These are phyloP conservation scores for Tolypocladium ophioglossoides DNA, from an alignment of 2,329 filamentous ascomycete genomes.

Conservation along the genomic window DNA sequence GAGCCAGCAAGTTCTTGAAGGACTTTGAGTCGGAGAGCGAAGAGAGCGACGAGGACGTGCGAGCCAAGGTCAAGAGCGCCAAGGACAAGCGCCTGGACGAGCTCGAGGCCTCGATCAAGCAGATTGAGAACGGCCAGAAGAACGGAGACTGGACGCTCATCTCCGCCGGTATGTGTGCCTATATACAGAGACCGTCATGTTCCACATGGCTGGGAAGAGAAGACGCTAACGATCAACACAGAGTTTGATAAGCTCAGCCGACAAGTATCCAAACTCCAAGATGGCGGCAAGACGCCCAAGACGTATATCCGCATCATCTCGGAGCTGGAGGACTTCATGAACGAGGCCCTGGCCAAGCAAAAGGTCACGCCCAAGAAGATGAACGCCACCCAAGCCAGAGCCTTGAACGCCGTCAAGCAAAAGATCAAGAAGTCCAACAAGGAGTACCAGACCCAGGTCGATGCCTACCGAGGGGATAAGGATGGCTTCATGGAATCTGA, in stretches of 20 bases:
- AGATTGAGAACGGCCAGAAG: conserved; percentile 94
- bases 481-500: conserved; percentile 81
- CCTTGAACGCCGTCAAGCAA: conserved; percentile 94
- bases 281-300: conserved; percentile 74
- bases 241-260: conserved; percentile 93
- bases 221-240: conserved; percentile 24
- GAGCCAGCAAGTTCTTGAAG: conserved; percentile 76
- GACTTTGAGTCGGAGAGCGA: conserved; percentile 64
- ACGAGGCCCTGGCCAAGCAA: conserved; percentile 88
- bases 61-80: conserved; percentile 86
- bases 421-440: conserved; percentile 99
- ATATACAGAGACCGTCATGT: neutral
- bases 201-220: too few species aligned
- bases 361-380: conserved; percentile 97
- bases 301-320: conserved; percentile 86
- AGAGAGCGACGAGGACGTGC: conserved; percentile 77
- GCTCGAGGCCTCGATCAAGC: conserved; percentile 76
- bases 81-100: conserved; percentile 97
- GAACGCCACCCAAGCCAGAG: conserved; percentile 90
- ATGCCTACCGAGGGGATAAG: conserved; percentile 76
- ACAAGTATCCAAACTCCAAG: conserved; percentile 68
- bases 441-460: conserved; percentile 80
- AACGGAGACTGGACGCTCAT: conserved; percentile 97
- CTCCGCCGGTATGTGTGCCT: conserved; percentile 58
- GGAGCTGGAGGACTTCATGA: conserved; percentile 89